phyloP scores from a whole-genome alignment of 2,329 filamentous ascomycete species.

The Penicillium hordei region DNA sequence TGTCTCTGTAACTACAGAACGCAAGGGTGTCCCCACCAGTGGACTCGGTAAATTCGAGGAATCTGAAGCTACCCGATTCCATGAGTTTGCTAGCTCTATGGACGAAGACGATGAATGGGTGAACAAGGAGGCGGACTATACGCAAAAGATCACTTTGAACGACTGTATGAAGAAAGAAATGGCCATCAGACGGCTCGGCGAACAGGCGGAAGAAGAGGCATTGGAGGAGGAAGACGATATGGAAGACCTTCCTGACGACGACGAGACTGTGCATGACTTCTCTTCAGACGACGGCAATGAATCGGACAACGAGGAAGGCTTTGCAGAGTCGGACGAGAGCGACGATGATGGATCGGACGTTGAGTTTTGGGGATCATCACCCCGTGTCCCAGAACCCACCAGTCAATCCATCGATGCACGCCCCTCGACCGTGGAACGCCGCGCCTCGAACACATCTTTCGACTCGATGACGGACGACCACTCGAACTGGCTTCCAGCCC shows the following conservation, averaged over 20 bases:
- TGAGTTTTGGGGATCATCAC: slow-evolving; percentile 61
- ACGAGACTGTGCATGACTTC: slow-evolving; percentile 54
- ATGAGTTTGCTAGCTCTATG: slow-evolving; percentile 85
- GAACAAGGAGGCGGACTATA: slow-evolving; percentile 63
- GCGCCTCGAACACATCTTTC: slow-evolving; percentile 55
- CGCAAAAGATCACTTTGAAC: slow-evolving; percentile 76
- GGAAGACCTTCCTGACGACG: slow-evolving; percentile 67
- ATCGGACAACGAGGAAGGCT: slow-evolving; percentile 74
- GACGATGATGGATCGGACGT: slow-evolving; percentile 62
- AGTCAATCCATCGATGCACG: slow-evolving; percentile 53
- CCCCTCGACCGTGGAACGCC: slow-evolving; percentile 47
- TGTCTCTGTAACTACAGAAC: slow-evolving; percentile 14
- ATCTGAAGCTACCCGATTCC: slow-evolving; percentile 60
- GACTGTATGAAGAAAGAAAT: slow-evolving; percentile 91
- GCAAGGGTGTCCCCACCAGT: slow-evolving; percentile 34
- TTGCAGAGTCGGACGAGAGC: slow-evolving; percentile 67
- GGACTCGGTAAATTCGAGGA: slow-evolving; percentile 43
- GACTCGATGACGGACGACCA: slow-evolving; percentile 48
- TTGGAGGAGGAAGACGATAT: slow-evolving; percentile 68
- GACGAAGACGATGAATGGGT: slow-evolving; percentile 91
- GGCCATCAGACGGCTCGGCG: slow-evolving; percentile 77
- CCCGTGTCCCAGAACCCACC: slow-evolving; percentile 52
- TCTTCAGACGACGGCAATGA: slow-evolving; percentile 67
- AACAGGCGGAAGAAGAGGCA: slow-evolving; percentile 89
- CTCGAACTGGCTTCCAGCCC: slow-evolving; percentile 33